These are phyloP conservation scores for Fraxinus velutina DNA, from an alignment of 305 asterid species.

Conservation along the genomic window DNA sequence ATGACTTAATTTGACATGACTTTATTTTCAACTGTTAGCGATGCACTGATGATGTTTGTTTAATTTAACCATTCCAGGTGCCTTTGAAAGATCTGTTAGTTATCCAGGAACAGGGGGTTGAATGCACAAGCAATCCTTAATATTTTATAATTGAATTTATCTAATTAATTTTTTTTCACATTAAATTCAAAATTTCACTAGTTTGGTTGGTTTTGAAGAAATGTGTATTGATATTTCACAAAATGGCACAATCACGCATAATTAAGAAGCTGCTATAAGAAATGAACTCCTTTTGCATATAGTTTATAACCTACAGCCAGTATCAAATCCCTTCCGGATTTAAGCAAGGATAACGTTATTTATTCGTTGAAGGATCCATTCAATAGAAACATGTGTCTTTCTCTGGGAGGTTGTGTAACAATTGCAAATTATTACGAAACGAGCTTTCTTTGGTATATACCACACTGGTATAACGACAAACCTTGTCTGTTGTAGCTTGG, in stretches of 20 bases:
- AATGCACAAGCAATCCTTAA: background rate
- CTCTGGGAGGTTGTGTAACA: background rate
- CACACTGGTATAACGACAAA: background rate
- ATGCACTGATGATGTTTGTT: background rate
- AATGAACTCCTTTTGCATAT: background rate
- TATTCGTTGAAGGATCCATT: background rate
- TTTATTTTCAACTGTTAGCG: background rate
- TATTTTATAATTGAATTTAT: background rate
- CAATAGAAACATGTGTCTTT: background rate
- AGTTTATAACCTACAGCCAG: background rate
- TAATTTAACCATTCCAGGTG: background rate
- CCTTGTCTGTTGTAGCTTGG: background rate
- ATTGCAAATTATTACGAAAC: background rate
- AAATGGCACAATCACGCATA: background rate
- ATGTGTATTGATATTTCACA: background rate
- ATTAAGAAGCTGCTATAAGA: background rate
- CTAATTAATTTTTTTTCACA: background rate
- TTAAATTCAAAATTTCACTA: background rate
- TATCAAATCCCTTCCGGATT: background rate
- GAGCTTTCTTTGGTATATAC: background rate
- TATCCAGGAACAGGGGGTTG: background rate
- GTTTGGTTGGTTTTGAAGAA: background rate
- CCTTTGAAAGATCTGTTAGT: background rate
- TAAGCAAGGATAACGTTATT: background rate
- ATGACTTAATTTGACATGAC: background rate